Evolutionary conservation across 306 rosid genomes (phyloP).

Genomic region (Lathyrus tuberosus): DNA sequence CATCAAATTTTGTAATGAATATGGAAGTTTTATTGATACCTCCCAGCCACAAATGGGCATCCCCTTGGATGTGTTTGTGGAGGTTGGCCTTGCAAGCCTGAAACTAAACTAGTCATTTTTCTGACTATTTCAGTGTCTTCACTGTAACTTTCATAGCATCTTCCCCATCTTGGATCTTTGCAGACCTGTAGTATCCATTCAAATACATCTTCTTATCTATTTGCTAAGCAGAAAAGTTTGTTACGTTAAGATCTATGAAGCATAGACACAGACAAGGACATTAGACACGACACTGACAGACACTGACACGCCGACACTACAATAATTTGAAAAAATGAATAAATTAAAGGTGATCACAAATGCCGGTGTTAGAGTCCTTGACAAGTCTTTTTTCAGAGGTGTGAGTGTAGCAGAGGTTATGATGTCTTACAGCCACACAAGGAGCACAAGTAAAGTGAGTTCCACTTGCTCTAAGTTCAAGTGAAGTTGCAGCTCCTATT

Average conservation of each 20-base stretch:
- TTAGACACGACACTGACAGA: too few relatives aligned
- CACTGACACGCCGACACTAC: too few relatives aligned
- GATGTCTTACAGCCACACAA: constrained; percentile 69
- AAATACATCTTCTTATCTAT: background rate
- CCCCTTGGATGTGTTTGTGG: constrained; percentile 60
- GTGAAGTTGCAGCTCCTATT: constrained; percentile 73
- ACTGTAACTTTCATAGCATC: constrained; percentile 79
- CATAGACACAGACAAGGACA: too few relatives aligned
- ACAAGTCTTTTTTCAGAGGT: too few relatives aligned
- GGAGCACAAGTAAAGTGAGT: constrained; percentile 71
- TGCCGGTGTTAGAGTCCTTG: too few relatives aligned
- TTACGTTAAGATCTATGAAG: too few relatives aligned
- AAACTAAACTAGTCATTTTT: constrained; percentile 62
- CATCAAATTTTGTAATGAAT: constrained; percentile 3
- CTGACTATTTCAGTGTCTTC: constrained; percentile 69
- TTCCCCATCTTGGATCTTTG: constrained; percentile 90
- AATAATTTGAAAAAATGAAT: too few relatives aligned
- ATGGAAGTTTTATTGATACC: constrained; percentile 46
- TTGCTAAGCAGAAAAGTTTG: too few relatives aligned
- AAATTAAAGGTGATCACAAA: too few relatives aligned
- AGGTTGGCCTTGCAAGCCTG: constrained; percentile 82
- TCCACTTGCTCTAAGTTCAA: constrained; percentile 81
- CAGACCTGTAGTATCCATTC: constrained; percentile 56
- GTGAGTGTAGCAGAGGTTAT: background rate
- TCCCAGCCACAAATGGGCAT: constrained; percentile 75